A percentile compares a stretch with the other conserved stretches of the same genome.
Evolutionary conservation across 73 alveolate species (phyloP).

Genomic region (Diophrys sp.): DNA sequence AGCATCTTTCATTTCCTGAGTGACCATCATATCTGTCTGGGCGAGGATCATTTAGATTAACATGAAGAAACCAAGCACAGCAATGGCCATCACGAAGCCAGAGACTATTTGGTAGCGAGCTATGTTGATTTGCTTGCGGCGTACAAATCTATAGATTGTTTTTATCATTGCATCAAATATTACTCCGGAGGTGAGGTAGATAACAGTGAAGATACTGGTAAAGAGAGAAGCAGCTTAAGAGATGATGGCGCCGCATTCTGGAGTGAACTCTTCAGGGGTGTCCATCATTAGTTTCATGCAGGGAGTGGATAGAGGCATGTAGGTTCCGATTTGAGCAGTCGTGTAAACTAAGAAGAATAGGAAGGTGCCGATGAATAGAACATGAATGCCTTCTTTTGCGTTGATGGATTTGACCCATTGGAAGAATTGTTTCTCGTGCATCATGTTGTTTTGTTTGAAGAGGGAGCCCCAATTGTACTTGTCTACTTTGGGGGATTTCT

Average conservation of each 20-base stretch:
- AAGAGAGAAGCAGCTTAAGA: too few relatives aligned
- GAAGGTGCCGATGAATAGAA: background rate
- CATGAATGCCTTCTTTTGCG: background rate
- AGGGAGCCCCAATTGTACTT: background rate
- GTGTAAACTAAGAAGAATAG: background rate
- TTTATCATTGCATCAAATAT: too few relatives aligned
- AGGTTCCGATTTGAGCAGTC: background rate
- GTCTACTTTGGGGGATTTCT: background rate
- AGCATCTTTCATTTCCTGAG: background rate
- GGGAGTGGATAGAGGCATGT: background rate
- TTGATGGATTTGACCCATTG: background rate
- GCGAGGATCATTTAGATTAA: background rate
- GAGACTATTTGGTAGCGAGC: background rate
- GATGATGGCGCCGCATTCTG: background rate
- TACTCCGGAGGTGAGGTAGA: background rate
- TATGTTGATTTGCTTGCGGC: too few relatives aligned
- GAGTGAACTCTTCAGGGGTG: background rate
- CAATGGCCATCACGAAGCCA: background rate
- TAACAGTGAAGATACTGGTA: background rate
- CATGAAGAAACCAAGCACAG: background rate
- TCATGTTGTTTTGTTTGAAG: background rate
- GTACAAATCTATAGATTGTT: background rate
- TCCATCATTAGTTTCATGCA: background rate
- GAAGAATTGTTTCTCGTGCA: background rate
- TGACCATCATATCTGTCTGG: background rate